Evolutionary conservation across 257 asterid genomes (phyloP).

Genomic region (Misopates orontium): DNA sequence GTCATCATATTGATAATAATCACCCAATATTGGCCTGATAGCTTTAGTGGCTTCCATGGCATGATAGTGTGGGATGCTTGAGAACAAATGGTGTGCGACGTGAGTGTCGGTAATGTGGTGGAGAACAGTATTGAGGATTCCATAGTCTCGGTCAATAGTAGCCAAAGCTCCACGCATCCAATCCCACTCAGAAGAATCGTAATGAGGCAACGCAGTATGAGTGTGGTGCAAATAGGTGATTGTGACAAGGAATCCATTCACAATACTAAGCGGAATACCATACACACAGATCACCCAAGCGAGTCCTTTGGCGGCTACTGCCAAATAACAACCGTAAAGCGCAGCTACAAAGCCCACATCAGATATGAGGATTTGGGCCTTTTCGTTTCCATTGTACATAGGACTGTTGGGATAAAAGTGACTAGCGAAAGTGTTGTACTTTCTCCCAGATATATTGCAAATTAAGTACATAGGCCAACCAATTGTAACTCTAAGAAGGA

Average conservation of each 20-base stretch:
- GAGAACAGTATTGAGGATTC: slow-evolving; percentile 53
- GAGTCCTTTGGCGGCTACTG: slow-evolving; percentile 42
- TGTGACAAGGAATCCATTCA: slow-evolving; percentile 53
- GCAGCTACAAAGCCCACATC: slow-evolving; percentile 48
- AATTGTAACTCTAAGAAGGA: too few species aligned
- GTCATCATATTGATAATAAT: slow-evolving; percentile 56
- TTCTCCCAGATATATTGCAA: slow-evolving; percentile 59
- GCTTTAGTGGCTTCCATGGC: slow-evolving; percentile 69
- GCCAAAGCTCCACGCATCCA: slow-evolving; percentile 74
- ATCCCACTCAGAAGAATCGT: slow-evolving; percentile 62
- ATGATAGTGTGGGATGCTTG: slow-evolving; percentile 66
- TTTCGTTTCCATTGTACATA: slow-evolving; percentile 49
- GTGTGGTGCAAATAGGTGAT: slow-evolving; percentile 68
- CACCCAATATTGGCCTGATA: slow-evolving; percentile 50
- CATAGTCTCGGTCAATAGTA: slow-evolving; percentile 59
- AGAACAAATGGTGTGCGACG: slow-evolving; percentile 61
- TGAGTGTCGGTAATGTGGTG: slow-evolving; percentile 67
- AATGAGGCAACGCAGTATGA: slow-evolving; percentile 62
- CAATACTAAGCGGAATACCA: slow-evolving; percentile 46
- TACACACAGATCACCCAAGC: slow-evolving; percentile 47
- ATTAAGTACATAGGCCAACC: slow-evolving; percentile 68
- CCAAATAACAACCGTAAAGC: slow-evolving; percentile 35
- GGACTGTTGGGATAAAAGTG: slow-evolving; percentile 60
- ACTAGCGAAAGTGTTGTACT: slow-evolving; percentile 52
- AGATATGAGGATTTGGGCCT: slow-evolving; percentile 51